Base-by-base conservation (phyloP, 495 filamentous ascomycete genomes). In the Massariosphaeria phaeospora region DNA sequence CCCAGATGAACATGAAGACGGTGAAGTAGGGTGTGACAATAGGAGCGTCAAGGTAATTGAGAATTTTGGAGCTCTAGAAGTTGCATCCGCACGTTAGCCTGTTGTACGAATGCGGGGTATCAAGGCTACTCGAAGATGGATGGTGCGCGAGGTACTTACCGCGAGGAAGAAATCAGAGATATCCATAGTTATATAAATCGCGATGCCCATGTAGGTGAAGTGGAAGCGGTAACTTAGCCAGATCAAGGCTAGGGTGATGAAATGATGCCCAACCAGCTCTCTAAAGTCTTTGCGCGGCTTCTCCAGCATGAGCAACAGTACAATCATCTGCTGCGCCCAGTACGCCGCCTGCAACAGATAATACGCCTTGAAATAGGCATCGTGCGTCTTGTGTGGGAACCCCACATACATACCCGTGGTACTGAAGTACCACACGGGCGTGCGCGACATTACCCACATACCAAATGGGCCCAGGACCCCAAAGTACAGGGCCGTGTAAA, bases 351-450 rank as follows among this genome's bases (percentile, higher is more conserved):
- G 86, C 61, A 98, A 84, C 42, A 98, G 74, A 64, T 98, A 98
- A 68, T 96, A 98, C 20, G 90, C 86, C 78, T 98, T 98, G 80
- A 97, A 95, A n/a, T 77, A 48, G 33, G 72, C 85, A 42, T 87
- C 87, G 65, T 94, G 91, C 41, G 85, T 84, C 57, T 80, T 78
- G 71, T 98, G 93, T 15, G 93, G 93, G 73, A 88, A 97, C 8
- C 74, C 76, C 70, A 94, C 90, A 66, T 91, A 98, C 87, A 96
- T 95, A 55, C 80, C 89, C 27, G 70, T 75, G 6, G 87, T 94
- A 71, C 95, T 90, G 78, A 97, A 98, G 69, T 96, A 97, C 93
- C 93, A 98, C n/a, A 98, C 80, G 10, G 89, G 84, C 7, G 89
- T 88, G 23, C 80, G 76, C 59, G 76, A 84, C 94, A 98, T 97